Evolutionary conservation across 2,329 filamentous ascomycete species (phyloP).

Genomic region (Cordyceps fumosorosea): DNA sequence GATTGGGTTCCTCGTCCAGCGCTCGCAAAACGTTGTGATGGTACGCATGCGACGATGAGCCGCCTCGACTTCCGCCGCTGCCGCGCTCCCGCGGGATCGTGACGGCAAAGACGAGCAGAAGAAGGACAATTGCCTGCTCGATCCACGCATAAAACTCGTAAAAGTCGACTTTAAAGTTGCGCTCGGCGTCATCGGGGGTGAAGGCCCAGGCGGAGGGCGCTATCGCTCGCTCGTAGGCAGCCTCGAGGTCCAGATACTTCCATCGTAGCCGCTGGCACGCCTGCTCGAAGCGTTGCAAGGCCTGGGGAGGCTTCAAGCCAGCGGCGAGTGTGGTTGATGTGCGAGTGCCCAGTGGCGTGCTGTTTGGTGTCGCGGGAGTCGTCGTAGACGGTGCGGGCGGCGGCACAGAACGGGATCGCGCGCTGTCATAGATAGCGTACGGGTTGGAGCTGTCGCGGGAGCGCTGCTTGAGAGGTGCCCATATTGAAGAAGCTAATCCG

Average conservation of each 20-base stretch:
- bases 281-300: constrained; percentile 53
- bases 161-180: constrained; percentile 73
- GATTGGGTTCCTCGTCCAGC: constrained; percentile 50
- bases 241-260: constrained; percentile 56
- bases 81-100: constrained; percentile 32
- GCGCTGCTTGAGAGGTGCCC: constrained; percentile 5
- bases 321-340: constrained; percentile 15
- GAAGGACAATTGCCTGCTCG: constrained; percentile 61
- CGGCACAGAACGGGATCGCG: constrained; percentile 11
- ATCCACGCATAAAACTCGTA: constrained; percentile 70
- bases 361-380: neutral
- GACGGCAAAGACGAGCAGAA: constrained; percentile 59
- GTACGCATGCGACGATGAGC: constrained; percentile 43
- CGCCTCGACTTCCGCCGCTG: constrained; percentile 2
- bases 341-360: constrained; percentile 6
- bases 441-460: neutral
- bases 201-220: constrained; percentile 30
- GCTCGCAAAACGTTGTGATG: constrained; percentile 64
- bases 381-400: neutral
- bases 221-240: constrained; percentile 47
- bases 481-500: constrained; percentile 7
- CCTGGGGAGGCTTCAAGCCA: constrained; percentile 27
- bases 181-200: constrained; percentile 42
- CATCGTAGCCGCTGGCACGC: constrained; percentile 55
- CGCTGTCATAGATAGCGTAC: neutral